Conservation (phyloP, 495 filamentous ascomycete genomes). For the Neohortaea acidophila region DNA sequence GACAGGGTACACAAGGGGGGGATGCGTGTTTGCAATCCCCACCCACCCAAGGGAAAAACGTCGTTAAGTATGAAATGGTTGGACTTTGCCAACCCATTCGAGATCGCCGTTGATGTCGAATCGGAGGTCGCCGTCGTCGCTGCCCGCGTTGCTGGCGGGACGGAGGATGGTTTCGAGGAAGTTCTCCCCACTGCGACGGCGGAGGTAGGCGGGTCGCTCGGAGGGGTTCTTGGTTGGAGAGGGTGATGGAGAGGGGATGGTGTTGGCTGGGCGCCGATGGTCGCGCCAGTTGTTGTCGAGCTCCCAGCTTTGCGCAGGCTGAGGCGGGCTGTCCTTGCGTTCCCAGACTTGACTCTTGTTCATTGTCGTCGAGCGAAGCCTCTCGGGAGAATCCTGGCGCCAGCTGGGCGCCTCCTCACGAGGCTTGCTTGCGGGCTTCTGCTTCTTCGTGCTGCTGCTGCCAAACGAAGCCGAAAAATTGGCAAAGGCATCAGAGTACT, state of each 20-base stretch:
- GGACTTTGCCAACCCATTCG: too few relatives aligned
- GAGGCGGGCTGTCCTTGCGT: conserved; percentile 15
- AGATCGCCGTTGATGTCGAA: too few relatives aligned
- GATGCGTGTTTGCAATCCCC: too few relatives aligned
- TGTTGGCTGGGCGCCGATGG: conserved; percentile 3
- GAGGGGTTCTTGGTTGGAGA: background rate
- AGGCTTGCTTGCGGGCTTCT: conserved; percentile 6
- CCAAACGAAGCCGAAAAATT: conserved; percentile 18
- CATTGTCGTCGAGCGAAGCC: conserved; percentile 9
- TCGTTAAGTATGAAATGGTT: too few relatives aligned
- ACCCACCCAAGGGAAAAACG: too few relatives aligned
- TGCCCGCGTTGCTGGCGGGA: too few relatives aligned
- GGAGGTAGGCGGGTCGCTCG: background rate
- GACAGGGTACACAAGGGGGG: too few relatives aligned
- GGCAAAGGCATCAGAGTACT: conserved; percentile 19
- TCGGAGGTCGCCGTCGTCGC: too few relatives aligned
- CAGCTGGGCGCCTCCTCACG: conserved; percentile 7
- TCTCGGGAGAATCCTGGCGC: conserved; percentile 12
- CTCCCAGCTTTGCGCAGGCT: background rate
- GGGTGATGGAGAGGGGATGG: background rate
- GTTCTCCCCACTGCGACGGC: too few relatives aligned
- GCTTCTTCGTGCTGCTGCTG: conserved; percentile 18
- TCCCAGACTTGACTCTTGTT: conserved; percentile 15
- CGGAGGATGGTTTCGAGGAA: too few relatives aligned
- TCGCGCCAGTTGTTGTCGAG: conserved; percentile 13